A percentile compares a stretch with the other conserved stretches of the same genome.
phyloP scores from a whole-genome alignment of 176 grass and related monocot species.

The Aegilops sharonensis region DNA sequence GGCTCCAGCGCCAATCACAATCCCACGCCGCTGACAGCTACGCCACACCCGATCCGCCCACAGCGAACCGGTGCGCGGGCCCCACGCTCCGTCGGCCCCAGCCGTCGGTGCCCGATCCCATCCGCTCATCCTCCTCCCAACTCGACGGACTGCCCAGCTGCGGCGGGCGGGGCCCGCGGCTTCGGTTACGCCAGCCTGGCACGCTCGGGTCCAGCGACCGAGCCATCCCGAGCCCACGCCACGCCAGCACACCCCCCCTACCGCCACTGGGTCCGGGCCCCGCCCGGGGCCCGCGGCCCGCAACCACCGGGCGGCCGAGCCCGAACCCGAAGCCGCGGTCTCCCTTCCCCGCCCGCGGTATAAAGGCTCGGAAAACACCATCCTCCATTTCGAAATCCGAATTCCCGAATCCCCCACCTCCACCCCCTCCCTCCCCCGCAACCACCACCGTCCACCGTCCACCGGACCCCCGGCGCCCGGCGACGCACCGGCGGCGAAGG shows the following conservation, averaged over 20 bases:
- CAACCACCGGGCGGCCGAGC: not conserved
- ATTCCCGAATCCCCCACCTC: not conserved
- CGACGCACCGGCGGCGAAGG: not conserved
- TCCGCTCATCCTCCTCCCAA: not conserved
- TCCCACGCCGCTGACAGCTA: not conserved
- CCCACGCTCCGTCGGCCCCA: not conserved
- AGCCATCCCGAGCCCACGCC: not conserved
- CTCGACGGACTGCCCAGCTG: not conserved
- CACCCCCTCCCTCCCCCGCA: not conserved
- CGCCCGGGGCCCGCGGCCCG: not conserved
- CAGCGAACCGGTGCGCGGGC: not conserved
- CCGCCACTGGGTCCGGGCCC: not conserved
- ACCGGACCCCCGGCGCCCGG: not conserved
- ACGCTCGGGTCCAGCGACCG: not conserved
- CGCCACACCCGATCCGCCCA: not conserved
- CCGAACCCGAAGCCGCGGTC: not conserved
- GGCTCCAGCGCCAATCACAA: not conserved
- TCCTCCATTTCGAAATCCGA: slow-evolving; percentile 37
- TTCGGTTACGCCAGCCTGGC: slow-evolving; percentile 3
- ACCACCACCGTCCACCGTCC: not conserved
- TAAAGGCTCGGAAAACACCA: not conserved
- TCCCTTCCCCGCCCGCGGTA: not conserved
- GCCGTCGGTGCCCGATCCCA: not conserved
- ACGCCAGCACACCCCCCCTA: not conserved
- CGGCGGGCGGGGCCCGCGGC: not conserved